These are phyloP conservation scores for Cynara cardunculus DNA, from an alignment of 129 eudicot species.

Conservation along the genomic window DNA sequence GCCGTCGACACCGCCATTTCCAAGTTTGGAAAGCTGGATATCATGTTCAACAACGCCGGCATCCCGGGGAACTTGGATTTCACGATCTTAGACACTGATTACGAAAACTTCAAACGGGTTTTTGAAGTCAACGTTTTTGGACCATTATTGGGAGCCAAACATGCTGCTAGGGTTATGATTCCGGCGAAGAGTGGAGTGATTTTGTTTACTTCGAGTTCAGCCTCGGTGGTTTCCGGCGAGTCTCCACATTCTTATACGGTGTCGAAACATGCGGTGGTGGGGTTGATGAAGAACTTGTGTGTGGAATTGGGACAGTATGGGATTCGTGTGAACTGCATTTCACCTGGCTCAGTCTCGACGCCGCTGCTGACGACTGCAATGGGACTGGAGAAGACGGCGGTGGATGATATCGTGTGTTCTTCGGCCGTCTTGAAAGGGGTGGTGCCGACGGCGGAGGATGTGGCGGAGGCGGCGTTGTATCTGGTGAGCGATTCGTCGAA, in stretches of 20 bases:
- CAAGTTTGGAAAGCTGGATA: conserved; percentile 50
- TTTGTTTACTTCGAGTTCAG: conserved; percentile 54
- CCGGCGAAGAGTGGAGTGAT: conserved; percentile 59
- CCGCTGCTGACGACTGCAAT: conserved; percentile 39
- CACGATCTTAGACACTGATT: conserved; percentile 38
- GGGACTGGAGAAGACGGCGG: conserved; percentile 36
- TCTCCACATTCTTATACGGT: conserved; percentile 55
- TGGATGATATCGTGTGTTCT: conserved; percentile 39
- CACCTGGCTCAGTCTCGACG: conserved; percentile 57
- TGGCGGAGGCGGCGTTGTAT: conserved; percentile 55
- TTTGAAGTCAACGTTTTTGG: conserved; percentile 67
- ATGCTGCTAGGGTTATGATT: conserved; percentile 81
- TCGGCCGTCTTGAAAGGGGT: conserved; percentile 52
- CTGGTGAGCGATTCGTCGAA: conserved; percentile 47
- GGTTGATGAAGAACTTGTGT: conserved; percentile 55
- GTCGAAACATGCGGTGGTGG: conserved; percentile 70
- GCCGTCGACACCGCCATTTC: conserved; percentile 44
- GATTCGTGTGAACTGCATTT: conserved; percentile 59
- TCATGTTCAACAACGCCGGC: conserved; percentile 84
- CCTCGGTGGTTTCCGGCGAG: conserved; percentile 39
- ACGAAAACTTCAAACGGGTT: conserved; percentile 55
- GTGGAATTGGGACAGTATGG: conserved; percentile 72
- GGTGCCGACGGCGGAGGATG: conserved; percentile 50
- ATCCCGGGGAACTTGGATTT: conserved; percentile 42
- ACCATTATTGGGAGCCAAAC: conserved; percentile 60